Evolutionary conservation across 176 grass and related monocot species (phyloP).

Genomic region (Tillandsia leiboldiana): DNA sequence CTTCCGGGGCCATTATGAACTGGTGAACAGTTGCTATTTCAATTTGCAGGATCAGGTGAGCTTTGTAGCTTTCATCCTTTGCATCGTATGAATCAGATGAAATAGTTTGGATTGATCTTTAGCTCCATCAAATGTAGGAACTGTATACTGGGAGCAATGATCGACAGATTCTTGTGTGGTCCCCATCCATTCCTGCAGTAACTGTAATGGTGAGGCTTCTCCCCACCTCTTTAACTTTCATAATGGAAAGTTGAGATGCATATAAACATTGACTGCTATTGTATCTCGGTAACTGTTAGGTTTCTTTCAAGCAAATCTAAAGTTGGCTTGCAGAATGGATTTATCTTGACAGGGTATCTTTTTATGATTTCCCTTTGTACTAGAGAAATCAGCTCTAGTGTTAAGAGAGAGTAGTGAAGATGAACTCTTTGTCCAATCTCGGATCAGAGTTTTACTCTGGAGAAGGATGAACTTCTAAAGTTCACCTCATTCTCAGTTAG

Average conservation of each 20-base stretch:
- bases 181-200: constrained; percentile 47
- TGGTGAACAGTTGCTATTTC: constrained; percentile 83
- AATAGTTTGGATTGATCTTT: not conserved
- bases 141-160: constrained; percentile 96
- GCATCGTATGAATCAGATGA: not conserved
- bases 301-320: no score
- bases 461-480: no score
- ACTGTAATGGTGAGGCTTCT: constrained; percentile 53
- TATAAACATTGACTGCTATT: not conserved
- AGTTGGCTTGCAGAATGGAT: no score
- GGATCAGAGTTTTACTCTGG: no score
- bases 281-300: not conserved
- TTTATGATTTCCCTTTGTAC: no score
- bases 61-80: constrained; percentile 14
- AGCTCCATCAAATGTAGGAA: constrained; percentile 45
- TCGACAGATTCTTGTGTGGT: constrained; percentile 96
- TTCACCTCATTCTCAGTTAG: no score
- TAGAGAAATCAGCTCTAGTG: no score
- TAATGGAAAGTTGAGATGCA: not conserved
- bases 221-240: not conserved
- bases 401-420: no score
- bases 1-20: constrained; percentile 78
- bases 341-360: no score
- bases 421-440: no score
- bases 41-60: constrained; percentile 58